Evolutionary conservation across 495 filamentous ascomycete species (phyloP).

Genomic region (Pseudevernia furfuracea): DNA sequence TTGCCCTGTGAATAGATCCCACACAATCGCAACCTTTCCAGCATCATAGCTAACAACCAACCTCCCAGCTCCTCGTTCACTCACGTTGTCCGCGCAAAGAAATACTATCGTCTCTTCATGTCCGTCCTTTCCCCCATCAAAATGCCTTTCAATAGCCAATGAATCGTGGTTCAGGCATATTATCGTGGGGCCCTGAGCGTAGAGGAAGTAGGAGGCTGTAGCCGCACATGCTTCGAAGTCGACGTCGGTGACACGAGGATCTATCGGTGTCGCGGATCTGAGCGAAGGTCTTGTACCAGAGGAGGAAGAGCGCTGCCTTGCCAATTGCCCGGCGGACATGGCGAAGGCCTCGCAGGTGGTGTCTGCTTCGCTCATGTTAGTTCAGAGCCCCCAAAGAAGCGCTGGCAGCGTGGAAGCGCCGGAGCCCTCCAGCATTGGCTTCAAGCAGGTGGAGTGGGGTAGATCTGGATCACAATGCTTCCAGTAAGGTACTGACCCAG

Average conservation of each 20-base stretch:
- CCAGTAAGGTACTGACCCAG: constrained; percentile 16
- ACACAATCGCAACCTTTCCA: constrained; percentile 88
- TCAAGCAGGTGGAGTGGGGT: neutral
- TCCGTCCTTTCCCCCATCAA: constrained; percentile 44
- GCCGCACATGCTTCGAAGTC: constrained; percentile 79
- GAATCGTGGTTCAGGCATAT: constrained; percentile 87
- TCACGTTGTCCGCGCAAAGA: constrained; percentile 85
- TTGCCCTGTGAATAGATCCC: constrained; percentile 89
- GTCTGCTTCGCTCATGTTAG: constrained; percentile 18
- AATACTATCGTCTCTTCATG: constrained; percentile 78
- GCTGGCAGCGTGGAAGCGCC: constrained; percentile 16
- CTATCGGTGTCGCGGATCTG: constrained; percentile 42
- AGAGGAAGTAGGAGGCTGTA: constrained; percentile 79
- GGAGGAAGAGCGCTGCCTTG: constrained; percentile 56
- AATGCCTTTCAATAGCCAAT: constrained; percentile 78
- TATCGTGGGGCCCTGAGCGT: constrained; percentile 69
- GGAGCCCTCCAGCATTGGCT: constrained; percentile 5
- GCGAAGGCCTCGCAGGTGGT: constrained; percentile 27
- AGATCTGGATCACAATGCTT: neutral
- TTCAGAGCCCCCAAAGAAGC: constrained; percentile 8
- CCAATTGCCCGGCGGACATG: constrained; percentile 43
- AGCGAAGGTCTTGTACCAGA: constrained; percentile 43
- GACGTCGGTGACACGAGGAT: constrained; percentile 43
- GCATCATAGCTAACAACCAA: constrained; percentile 90
- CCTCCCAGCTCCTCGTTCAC: constrained; percentile 75